A percentile compares a stretch with the other conserved stretches of the same genome.
phyloP scores from a whole-genome alignment of 768 basidiomycete species.

The Antrodiella citrinella region DNA sequence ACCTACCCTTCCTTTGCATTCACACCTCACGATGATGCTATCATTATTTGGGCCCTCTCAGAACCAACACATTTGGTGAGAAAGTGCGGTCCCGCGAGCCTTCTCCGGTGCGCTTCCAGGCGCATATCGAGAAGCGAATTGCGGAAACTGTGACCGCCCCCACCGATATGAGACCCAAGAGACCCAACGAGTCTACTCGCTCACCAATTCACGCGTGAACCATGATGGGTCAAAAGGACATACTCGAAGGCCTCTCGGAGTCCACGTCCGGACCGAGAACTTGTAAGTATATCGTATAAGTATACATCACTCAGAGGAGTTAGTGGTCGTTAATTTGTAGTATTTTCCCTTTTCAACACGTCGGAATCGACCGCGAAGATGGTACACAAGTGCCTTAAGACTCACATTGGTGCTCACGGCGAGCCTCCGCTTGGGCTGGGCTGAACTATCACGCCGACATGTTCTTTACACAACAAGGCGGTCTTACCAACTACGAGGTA shows the following conservation, averaged over 20 bases:
- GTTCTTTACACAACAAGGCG: conserved; percentile 54
- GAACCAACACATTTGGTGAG: conserved; percentile 43
- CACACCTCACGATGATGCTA: conserved; percentile 47
- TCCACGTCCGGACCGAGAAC: conserved; percentile 49
- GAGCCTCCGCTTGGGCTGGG: conserved; percentile 60
- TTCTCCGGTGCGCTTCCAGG: conserved; percentile 46
- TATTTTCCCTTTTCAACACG: conserved; percentile 60
- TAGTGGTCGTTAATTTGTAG: conserved; percentile 25
- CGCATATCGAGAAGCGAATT: conserved; percentile 54
- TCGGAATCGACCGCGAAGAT: conserved; percentile 62
- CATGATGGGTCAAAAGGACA: conserved; percentile 48
- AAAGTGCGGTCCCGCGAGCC: conserved; percentile 36
- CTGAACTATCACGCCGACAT: conserved; percentile 75
- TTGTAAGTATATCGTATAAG: conserved; percentile 35
- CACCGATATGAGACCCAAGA: conserved; percentile 51
- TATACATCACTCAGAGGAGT: too few species aligned
- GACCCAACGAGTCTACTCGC: conserved; percentile 50
- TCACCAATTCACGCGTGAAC: conserved; percentile 53
- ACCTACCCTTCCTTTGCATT: conserved; percentile 75
- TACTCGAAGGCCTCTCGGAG: conserved; percentile 51
- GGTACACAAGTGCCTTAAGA: conserved; percentile 51
- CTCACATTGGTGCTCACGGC: conserved; percentile 70
- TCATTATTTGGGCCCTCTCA: conserved; percentile 71
- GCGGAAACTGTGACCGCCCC: conserved; percentile 47
- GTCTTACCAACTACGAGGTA: conserved; percentile 68